These are phyloP conservation scores for Priceomyces melissophilus DNA, from an alignment of 805 yeast genomes.

Conservation along the genomic window DNA sequence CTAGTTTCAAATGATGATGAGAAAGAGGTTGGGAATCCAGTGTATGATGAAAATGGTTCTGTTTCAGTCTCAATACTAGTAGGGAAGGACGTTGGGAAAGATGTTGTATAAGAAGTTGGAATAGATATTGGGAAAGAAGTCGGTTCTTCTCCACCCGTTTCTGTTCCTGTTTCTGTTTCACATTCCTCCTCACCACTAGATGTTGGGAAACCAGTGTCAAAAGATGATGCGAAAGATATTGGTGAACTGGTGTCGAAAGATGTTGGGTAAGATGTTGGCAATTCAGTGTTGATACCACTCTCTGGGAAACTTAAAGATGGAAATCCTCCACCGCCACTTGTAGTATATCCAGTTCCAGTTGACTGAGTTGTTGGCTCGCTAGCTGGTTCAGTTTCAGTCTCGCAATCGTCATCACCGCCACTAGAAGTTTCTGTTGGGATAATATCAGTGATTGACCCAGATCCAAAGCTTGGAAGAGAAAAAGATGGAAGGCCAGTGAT, in stretches of 20 bases:
- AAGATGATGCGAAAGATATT: too few relatives aligned
- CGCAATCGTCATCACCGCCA: constrained; percentile 8
- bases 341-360: neutral
- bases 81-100: neutral
- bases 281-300: too few relatives aligned
- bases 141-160: too few relatives aligned
- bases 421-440: neutral
- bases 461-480: neutral
- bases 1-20: too few relatives aligned
- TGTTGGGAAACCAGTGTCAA: too few relatives aligned
- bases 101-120: neutral
- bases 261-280: neutral
- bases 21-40: too few relatives aligned
- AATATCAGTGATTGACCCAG: neutral
- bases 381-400: neutral
- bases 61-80: constrained; percentile 2
- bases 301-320: neutral
- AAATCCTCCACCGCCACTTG: neutral
- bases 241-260: too few relatives aligned
- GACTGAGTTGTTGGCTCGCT: neutral
- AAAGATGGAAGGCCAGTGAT: neutral
- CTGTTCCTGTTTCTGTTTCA: constrained; percentile 1
- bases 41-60: too few relatives aligned
- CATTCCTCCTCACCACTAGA: constrained; percentile 5
- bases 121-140: too few relatives aligned